Percentiles rank a stretch among this genome's conserved stretches.
Evolutionary conservation across 1,284 basidiomycete species (phyloP).

Genomic region (Coniophora puteana): DNA sequence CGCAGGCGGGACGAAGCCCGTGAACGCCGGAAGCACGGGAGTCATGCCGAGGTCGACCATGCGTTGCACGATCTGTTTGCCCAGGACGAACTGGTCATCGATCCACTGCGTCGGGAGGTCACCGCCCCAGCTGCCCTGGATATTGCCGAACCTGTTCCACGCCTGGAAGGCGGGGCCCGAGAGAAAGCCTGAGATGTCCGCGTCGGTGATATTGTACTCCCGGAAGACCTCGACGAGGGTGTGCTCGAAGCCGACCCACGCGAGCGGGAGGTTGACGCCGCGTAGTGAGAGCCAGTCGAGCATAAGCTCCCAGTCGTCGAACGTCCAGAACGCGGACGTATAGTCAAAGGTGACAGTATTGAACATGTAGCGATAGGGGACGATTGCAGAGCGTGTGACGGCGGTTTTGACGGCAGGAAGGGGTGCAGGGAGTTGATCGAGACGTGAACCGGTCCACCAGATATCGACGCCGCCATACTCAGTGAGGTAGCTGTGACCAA

Average conservation of each 20-base stretch:
- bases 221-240: constrained; percentile 34
- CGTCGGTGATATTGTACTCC: constrained; percentile 34
- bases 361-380: constrained; percentile 38
- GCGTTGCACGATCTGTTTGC: constrained; percentile 35
- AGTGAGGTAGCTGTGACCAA: constrained; percentile 38
- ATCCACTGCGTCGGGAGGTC: constrained; percentile 35
- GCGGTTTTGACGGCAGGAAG: constrained; percentile 30
- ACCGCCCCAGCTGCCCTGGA: constrained; percentile 38
- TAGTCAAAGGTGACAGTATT: constrained; percentile 45
- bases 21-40: constrained; percentile 40
- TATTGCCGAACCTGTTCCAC: constrained; percentile 42
- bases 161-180: constrained; percentile 41
- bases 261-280: constrained; percentile 40
- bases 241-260: constrained; percentile 41
- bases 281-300: constrained; percentile 43
- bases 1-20: constrained; percentile 38
- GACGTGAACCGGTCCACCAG: constrained; percentile 41
- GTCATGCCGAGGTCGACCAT: constrained; percentile 44
- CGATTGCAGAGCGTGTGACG: constrained; percentile 30
- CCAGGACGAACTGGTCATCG: constrained; percentile 34
- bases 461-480: constrained; percentile 35
- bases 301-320: constrained; percentile 39
- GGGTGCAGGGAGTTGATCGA: constrained; percentile 24
- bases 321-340: constrained; percentile 38
- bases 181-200: constrained; percentile 32